phyloP scores from a whole-genome alignment of 2,329 filamentous ascomycete species.

The Ascochyta koolunga region DNA sequence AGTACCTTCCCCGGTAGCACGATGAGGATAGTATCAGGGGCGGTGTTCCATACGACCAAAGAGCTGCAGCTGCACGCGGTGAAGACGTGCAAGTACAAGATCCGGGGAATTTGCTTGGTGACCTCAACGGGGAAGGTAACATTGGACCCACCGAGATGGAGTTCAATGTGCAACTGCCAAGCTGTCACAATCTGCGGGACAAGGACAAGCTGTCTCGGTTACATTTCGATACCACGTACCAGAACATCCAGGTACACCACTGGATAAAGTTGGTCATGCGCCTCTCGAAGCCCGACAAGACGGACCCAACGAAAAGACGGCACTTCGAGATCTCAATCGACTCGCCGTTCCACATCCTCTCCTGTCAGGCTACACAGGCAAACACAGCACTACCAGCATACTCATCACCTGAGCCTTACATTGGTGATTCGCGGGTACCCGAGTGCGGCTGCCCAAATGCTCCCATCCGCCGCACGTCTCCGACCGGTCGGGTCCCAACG shows the following conservation, averaged over 20 bases:
- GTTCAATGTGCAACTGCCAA: slow-evolving; percentile 89
- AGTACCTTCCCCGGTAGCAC: slow-evolving; percentile 77
- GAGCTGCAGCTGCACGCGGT: slow-evolving; percentile 62
- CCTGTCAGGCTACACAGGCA: slow-evolving; percentile 88
- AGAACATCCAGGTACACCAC: slow-evolving; percentile 91
- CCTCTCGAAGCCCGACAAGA: slow-evolving; percentile 80
- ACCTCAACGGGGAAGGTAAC: slow-evolving; percentile 73
- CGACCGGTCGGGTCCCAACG: slow-evolving; percentile 60
- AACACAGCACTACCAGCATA: slow-evolving; percentile 89
- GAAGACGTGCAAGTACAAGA: slow-evolving; percentile 61
- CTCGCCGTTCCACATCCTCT: slow-evolving; percentile 90
- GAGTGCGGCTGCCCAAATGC: slow-evolving; percentile 73
- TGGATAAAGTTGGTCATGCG: slow-evolving; percentile 99
- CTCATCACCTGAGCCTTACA: slow-evolving; percentile 58
- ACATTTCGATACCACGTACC: slow-evolving; percentile 91
- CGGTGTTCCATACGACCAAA: slow-evolving; percentile 71
- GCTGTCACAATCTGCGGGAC: slow-evolving; percentile 80
- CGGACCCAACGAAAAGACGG: slow-evolving; percentile 77
- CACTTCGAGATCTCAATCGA: slow-evolving; percentile 98
- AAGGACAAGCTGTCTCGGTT: slow-evolving; percentile 70
- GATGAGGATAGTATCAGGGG: slow-evolving; percentile 80
- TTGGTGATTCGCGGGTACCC: slow-evolving; percentile 44
- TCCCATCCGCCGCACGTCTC: slow-evolving; percentile 56
- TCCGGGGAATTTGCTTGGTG: slow-evolving; percentile 76
- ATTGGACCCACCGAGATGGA: slow-evolving; percentile 93